These are phyloP conservation scores for Davidsoniella neocaledoniae DNA, from an alignment of 2,329 filamentous ascomycete genomes.

Conservation along the genomic window DNA sequence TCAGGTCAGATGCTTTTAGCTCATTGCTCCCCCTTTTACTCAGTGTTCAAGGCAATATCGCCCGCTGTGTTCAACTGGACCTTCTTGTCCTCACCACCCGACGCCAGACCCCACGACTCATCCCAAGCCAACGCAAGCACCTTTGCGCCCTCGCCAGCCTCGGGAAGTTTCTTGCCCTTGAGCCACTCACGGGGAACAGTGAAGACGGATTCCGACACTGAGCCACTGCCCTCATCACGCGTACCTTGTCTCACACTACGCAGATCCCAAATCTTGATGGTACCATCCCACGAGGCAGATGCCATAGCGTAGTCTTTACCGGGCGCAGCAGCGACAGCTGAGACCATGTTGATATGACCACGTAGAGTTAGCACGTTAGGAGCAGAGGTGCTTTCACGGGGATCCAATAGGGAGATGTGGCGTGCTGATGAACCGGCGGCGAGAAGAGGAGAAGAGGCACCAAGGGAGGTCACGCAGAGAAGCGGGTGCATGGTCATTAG, in stretches of 20 bases:
- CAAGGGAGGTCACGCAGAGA: slow-evolving; percentile 60
- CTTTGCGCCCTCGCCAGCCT: slow-evolving; percentile 71
- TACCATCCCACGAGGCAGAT: slow-evolving; percentile 82
- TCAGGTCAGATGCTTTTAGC: not conserved
- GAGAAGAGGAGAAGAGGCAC: slow-evolving; percentile 29
- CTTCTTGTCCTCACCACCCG: slow-evolving; percentile 80
- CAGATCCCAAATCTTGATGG: slow-evolving; percentile 86
- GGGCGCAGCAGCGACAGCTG: slow-evolving; percentile 28
- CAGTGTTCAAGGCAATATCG: slow-evolving; percentile 7
- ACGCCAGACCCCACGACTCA: slow-evolving; percentile 70
- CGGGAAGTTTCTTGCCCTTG: slow-evolving; percentile 43
- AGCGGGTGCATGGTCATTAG: slow-evolving; percentile 72
- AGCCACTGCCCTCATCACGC: slow-evolving; percentile 37
- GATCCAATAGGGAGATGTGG: slow-evolving; percentile 87
- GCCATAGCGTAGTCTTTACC: slow-evolving; percentile 69
- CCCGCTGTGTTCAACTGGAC: slow-evolving; percentile 62
- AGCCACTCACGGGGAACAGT: slow-evolving; percentile 58
- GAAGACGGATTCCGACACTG: slow-evolving; percentile 59
- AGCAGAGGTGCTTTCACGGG: slow-evolving; percentile 56
- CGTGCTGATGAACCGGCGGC: slow-evolving; percentile 68
- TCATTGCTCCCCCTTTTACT: not conserved
- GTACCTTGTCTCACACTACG: slow-evolving; percentile 50
- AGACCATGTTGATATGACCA: slow-evolving; percentile 65
- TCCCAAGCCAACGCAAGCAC: slow-evolving; percentile 86
- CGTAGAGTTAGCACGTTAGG: slow-evolving; percentile 81